Base-by-base conservation (phyloP, 345 rosid genomes). In the Eucalyptus urophylla region DNA sequence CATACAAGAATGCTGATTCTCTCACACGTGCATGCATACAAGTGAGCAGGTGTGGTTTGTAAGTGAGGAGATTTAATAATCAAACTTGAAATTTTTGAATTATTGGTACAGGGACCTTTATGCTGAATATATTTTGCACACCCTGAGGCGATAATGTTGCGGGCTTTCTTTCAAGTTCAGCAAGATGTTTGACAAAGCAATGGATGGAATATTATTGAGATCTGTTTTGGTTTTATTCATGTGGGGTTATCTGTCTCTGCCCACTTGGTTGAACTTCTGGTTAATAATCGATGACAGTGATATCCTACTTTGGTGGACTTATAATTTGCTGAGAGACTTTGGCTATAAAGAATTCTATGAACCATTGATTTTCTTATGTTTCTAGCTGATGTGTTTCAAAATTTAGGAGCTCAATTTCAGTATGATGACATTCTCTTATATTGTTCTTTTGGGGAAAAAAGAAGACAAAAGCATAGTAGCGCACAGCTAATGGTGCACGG, bases 101-200 rank as follows among this genome's bases (percentile, higher is more conserved):
- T 87, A 80, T 49, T 86, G 45, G 15, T 90, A 90, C 96, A 97
- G 99, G 98, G 98, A 98, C 92, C 95, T 98, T 9, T 98, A 98
- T 90, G 98, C 98, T 17, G 98, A 96, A 90, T 96, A 96, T 93
- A 92, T 95, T 88, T 89, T 96, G 90, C 97, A 96, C 88, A 93
- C 96, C 50, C 92, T 97, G 93, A 94, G 98, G 96, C 91, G 93
- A 89, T 97, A 94, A 92, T 86, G 89, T 54, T 3, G 69, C 19
- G 33, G 44, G 87, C 87, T 65, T 83, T 89, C 90, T 86, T 91
- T 89, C 81, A 87, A 51, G 87, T 80, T 43, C 85, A 40, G 85
- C 85, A 21, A 76, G 83, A 76, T 37, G 83, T 76, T 19, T 19
- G 83, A 76, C 88, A 54, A 45, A 86, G 53, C 87, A 86, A 49